Evolutionary conservation across 2,329 filamentous ascomycete species (phyloP).

Genomic region (Trichoderma cornu-damae): DNA sequence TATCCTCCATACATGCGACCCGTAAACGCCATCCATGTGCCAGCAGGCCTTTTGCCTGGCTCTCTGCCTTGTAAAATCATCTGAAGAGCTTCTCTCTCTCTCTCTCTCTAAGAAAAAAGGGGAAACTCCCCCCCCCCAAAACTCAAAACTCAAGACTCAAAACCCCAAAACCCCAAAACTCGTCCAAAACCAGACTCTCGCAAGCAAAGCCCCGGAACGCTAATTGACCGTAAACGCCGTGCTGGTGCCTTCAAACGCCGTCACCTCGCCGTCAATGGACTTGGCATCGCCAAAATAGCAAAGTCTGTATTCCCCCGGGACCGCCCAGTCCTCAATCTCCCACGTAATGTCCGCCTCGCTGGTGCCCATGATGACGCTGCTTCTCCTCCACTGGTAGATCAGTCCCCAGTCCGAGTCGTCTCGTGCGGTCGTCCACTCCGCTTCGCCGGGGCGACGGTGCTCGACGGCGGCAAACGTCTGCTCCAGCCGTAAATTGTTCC

Average conservation of each 20-base stretch:
- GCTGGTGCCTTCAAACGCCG: slow-evolving; percentile 63
- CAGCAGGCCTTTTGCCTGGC: not conserved
- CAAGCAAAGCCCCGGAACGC: not conserved
- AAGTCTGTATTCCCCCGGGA: slow-evolving; percentile 64
- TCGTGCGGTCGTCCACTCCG: slow-evolving; percentile 60
- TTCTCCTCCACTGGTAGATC: slow-evolving; percentile 72
- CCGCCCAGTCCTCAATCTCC: slow-evolving; percentile 63
- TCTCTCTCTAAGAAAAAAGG: not conserved
- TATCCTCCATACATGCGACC: not conserved
- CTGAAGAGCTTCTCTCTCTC: not conserved
- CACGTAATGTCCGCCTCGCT: slow-evolving; percentile 73
- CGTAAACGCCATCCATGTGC: not conserved
- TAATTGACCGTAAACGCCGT: slow-evolving; percentile 40
- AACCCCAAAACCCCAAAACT: not conserved
- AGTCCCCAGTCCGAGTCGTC: slow-evolving; percentile 79
- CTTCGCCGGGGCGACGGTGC: slow-evolving; percentile 25
- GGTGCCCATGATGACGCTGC: slow-evolving; percentile 62
- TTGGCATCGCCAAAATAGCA: slow-evolving; percentile 80
- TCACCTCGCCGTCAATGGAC: slow-evolving; percentile 55
- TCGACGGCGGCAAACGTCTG: slow-evolving; percentile 75
- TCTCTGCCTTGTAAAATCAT: not conserved
- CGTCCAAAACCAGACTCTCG: not conserved
- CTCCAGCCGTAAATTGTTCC: slow-evolving; percentile 77
- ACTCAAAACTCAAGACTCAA: too few relatives aligned
- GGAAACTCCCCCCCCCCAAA: too few relatives aligned